Evolutionary conservation across 106 monocot species (phyloP).

Genomic region (Dendrobium chrysotoxum): DNA sequence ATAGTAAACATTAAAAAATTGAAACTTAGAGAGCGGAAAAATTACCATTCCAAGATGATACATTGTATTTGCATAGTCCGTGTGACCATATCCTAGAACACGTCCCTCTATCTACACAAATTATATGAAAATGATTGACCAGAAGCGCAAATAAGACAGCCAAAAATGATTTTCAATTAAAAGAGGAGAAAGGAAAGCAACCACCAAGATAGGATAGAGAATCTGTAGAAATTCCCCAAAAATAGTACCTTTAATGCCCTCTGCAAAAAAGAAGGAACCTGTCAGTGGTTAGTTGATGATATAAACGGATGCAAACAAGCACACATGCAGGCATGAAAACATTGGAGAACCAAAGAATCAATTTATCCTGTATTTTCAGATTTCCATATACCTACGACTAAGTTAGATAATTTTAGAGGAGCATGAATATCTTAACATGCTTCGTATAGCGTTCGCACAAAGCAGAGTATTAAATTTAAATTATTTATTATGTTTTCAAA

Average conservation of each 20-base stretch:
- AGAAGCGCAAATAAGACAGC: neutral
- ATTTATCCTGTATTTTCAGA: neutral
- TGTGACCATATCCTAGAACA: conserved; percentile 63
- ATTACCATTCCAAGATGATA: conserved; percentile 88
- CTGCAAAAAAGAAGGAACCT: conserved; percentile 42
- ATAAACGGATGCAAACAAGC: neutral
- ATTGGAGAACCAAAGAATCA: neutral
- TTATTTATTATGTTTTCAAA: neutral
- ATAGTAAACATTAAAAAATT: neutral
- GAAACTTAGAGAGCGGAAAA: neutral
- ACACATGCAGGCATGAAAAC: neutral
- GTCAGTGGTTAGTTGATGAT: neutral
- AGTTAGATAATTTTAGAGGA: neutral
- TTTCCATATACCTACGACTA: neutral
- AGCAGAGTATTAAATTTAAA: neutral
- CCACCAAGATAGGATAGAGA: conserved; percentile 6
- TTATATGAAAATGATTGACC: neutral
- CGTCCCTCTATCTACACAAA: conserved; percentile 80
- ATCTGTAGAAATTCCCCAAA: conserved; percentile 2
- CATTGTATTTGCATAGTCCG: conserved; percentile 90
- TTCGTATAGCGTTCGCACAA: neutral
- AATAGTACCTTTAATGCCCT: conserved; percentile 73
- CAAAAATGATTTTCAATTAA: neutral
- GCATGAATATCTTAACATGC: neutral
- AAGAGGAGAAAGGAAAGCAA: conserved; percentile 13